Percentiles rank a stretch among this genome's conserved stretches.
Conservation (phyloP, 495 filamentous ascomycete species). For the Aspergillus nidulans region DNA sequence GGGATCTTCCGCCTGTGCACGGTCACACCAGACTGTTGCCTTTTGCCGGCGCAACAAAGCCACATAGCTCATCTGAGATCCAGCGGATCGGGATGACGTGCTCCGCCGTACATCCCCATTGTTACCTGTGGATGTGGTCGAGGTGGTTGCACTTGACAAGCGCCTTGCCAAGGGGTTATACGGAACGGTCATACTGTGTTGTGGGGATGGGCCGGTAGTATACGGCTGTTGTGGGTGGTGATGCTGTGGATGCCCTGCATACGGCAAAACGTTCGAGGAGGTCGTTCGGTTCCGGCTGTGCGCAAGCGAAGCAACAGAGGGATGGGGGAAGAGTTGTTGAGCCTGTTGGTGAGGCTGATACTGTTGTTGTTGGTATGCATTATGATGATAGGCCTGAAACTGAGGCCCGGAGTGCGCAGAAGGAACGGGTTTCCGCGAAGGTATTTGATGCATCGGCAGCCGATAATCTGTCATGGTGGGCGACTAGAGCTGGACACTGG, state of each 20-base stretch:
- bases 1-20: slow-evolving; percentile 88
- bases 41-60: slow-evolving; percentile 93
- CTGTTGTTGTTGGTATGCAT: slow-evolving; percentile 22
- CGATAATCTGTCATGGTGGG: slow-evolving; percentile 44
- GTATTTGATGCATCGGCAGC: slow-evolving; percentile 36
- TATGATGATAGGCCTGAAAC: slow-evolving; percentile 35
- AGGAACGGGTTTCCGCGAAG: slow-evolving; percentile 34
- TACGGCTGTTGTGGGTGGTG: slow-evolving; percentile 24
- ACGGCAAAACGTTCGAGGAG: slow-evolving; percentile 55
- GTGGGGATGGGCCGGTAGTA: slow-evolving; percentile 22
- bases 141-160: slow-evolving; percentile 71
- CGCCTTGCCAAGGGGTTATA: slow-evolving; percentile 51
- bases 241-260: slow-evolving; percentile 27
- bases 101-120: slow-evolving; percentile 66
- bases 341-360: slow-evolving; percentile 4
- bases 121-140: slow-evolving; percentile 55
- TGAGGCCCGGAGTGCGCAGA: slow-evolving; percentile 24
- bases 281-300: slow-evolving; percentile 56
- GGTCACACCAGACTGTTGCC: slow-evolving; percentile 97
- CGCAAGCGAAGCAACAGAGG: slow-evolving; percentile 25
- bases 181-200: slow-evolving; percentile 31
- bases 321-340: slow-evolving; percentile 28
- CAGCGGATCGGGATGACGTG: slow-evolving; percentile 58
- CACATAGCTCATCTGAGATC: slow-evolving; percentile 73
- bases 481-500: slow-evolving; percentile 25